These are phyloP conservation scores for Xylaria digitata DNA, from an alignment of 2,329 filamentous ascomycete species.

Conservation along the genomic window DNA sequence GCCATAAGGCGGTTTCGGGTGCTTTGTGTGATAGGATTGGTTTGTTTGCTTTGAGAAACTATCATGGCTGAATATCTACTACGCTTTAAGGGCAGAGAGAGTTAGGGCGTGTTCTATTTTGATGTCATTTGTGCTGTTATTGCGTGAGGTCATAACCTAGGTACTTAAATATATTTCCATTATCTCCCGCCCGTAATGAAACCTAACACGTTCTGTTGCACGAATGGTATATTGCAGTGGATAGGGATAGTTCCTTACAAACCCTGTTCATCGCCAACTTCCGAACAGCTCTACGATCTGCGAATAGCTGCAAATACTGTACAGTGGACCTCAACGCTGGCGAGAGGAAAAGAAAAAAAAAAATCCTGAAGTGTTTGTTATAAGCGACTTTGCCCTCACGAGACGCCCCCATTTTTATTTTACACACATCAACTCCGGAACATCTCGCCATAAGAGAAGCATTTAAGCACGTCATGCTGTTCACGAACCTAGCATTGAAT, in stretches of 20 bases:
- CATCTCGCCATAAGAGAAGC: slow-evolving; percentile 24
- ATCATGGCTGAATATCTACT: too few relatives aligned
- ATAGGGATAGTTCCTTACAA: neutral
- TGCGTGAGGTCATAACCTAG: neutral
- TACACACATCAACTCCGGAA: slow-evolving; percentile 33
- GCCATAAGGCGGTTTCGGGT: too few relatives aligned
- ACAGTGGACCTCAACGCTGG: neutral
- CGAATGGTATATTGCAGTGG: neutral
- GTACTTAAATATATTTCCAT: slow-evolving; percentile 10
- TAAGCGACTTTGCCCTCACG: slow-evolving; percentile 11
- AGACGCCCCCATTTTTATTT: slow-evolving; percentile 35
- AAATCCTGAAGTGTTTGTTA: neutral
- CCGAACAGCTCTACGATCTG: slow-evolving; percentile 9
- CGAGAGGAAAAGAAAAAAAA: slow-evolving; percentile 4
- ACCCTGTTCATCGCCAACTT: neutral
- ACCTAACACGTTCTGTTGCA: neutral
- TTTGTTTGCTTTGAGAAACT: too few relatives aligned
- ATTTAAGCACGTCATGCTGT: neutral
- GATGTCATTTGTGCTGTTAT: neutral
- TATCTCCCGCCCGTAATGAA: neutral
- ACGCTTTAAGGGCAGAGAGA: too few relatives aligned
- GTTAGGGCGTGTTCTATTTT: neutral
- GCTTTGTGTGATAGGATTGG: too few relatives aligned
- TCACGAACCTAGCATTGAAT: slow-evolving; percentile 37
- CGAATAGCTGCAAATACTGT: slow-evolving; percentile 7